Evolutionary conservation across 2,329 filamentous ascomycete genomes (phyloP).

Genomic region (Penicillium digitatum): DNA sequence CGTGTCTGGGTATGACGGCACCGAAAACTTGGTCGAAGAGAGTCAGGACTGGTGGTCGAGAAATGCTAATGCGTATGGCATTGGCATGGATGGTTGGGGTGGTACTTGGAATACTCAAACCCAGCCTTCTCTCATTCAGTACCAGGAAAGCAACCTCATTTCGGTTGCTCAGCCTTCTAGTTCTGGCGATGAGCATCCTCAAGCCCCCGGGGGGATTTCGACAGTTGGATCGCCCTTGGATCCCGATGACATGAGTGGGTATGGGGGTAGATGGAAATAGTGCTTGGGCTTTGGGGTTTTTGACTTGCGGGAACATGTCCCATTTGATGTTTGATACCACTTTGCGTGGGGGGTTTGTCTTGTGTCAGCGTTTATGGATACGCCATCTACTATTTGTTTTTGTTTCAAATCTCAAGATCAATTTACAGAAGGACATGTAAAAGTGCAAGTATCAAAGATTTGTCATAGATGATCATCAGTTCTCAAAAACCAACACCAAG

Average conservation of each 20-base stretch:
- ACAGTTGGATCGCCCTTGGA: neutral
- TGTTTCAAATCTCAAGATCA: neutral
- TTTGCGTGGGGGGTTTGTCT: neutral
- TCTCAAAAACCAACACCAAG: slow-evolving; percentile 22
- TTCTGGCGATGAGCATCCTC: slow-evolving; percentile 1
- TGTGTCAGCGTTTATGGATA: neutral
- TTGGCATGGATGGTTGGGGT: slow-evolving; percentile 61
- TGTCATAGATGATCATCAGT: slow-evolving; percentile 26
- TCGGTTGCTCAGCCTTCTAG: slow-evolving; percentile 1
- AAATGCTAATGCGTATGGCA: slow-evolving; percentile 58
- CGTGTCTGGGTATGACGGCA: slow-evolving; percentile 55
- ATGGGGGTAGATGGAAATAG: slow-evolving; percentile 17
- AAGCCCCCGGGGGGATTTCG: neutral
- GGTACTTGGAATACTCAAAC: slow-evolving; percentile 27
- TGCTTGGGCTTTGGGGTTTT: neutral
- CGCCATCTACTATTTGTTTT: neutral
- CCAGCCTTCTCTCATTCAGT: slow-evolving; percentile 8
- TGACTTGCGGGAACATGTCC: neutral
- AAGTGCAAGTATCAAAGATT: neutral
- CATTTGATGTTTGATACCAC: slow-evolving; percentile 2
- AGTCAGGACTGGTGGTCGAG: slow-evolving; percentile 63
- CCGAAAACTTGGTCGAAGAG: slow-evolving; percentile 59
- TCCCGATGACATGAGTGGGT: slow-evolving; percentile 1
- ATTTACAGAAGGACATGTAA: neutral
- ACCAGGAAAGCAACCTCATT: slow-evolving; percentile 6